Evolutionary conservation across 1,284 basidiomycete genomes (phyloP).

Genomic region (Veloporphyrellus conicus): DNA sequence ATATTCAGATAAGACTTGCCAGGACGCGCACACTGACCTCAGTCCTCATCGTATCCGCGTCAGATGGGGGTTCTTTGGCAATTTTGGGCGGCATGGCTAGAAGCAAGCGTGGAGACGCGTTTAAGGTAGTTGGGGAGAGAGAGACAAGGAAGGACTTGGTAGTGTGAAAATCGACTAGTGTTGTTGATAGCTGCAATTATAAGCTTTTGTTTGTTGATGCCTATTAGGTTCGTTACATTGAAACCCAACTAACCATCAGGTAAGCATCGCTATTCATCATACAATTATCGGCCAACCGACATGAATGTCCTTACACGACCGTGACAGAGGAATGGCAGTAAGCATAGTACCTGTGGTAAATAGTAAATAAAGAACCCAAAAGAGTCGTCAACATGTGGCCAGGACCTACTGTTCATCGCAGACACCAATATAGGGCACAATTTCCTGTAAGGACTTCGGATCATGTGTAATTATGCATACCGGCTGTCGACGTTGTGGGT

Average conservation of each 20-base stretch:
- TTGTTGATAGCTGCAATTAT: conserved; percentile 41
- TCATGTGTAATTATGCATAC: conserved; percentile 3
- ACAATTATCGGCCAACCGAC: conserved; percentile 16
- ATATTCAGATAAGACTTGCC: conserved; percentile 21
- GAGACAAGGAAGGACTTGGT: conserved; percentile 33
- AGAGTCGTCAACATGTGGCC: neutral
- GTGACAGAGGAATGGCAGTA: conserved; percentile 1
- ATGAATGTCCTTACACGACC: conserved; percentile 12
- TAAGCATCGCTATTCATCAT: conserved; percentile 32
- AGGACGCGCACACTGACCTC: conserved; percentile 27
- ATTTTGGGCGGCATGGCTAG: conserved; percentile 27
- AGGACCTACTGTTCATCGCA: conserved; percentile 8
- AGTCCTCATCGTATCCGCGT: conserved; percentile 27
- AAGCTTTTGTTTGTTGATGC: conserved; percentile 41
- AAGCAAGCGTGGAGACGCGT: conserved; percentile 26
- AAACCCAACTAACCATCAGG: conserved; percentile 38
- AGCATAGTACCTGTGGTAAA: conserved; percentile 11
- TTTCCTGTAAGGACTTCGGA: neutral
- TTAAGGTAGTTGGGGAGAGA: conserved; percentile 20
- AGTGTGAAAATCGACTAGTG: conserved; percentile 37
- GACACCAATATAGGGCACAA: neutral
- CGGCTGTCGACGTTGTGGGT: neutral
- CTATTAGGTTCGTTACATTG: conserved; percentile 35
- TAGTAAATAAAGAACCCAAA: neutral
- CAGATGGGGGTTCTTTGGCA: conserved; percentile 26